Base-by-base conservation (phyloP, 192 early-diverging fungal genomes). In the Entomortierella lignicola region DNA sequence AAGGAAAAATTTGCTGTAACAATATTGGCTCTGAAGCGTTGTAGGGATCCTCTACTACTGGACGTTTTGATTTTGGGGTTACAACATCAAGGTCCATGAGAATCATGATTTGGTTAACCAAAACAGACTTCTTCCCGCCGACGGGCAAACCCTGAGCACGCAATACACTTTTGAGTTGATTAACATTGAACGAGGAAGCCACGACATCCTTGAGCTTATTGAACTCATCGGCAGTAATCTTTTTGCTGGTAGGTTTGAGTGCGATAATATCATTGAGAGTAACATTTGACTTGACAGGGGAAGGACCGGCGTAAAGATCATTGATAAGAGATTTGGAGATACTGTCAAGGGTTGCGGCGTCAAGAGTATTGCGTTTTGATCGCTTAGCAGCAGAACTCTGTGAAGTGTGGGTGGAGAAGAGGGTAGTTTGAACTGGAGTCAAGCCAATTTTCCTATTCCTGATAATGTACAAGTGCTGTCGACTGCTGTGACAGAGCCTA, bases 41-140 rank as follows among this genome's bases (percentile, higher is more conserved):
- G 30, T 66, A 79, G 2, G 75, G 75, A 15, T 65, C 75, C 20
- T 79, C 75, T 13, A 79, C 52, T 1, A 79, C 44, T 12, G 66
- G 63, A 0, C 18, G 55, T 1, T 65, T 54, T 8, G 48, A 18
- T 31, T 69, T 51, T 18, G 61, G 61, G 1, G 47, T 55, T 13
- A 53, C 37, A 12, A 79, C 50, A 0, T 79, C 63, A 20, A 79
- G 75, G 21, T 70, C 52, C 68, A 79, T 66, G 1, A 79, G 61
- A 30, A 60, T 21, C 75, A 79, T 70, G 50, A 70, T 55, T 43
- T 79, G 66, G 34, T 79, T 79, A 54, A 79, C n/a, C 18, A 79
- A 43, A 15, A 65, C 43, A 0, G 60, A 68, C 43, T 79, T 79
- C n/a, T 70, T 79, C 37, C 67, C 67, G 1, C 41, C 37, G 4